These are phyloP conservation scores for Amanita thiersii DNA, from an alignment of 768 basidiomycete genomes.

Conservation along the genomic window DNA sequence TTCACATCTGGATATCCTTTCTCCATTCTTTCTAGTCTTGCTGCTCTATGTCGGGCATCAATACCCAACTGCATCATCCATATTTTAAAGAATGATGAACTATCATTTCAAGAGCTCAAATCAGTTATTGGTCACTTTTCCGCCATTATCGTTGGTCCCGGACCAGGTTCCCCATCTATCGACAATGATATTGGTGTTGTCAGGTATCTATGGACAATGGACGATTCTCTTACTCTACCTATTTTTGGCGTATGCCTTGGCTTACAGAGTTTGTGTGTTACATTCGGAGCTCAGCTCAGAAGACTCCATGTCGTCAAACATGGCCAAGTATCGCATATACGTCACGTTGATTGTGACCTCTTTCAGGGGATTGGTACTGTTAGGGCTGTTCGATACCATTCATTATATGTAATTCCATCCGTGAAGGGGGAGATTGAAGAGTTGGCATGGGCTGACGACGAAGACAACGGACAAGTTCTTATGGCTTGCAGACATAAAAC, in stretches of 20 bases:
- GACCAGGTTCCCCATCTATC: conserved; percentile 69
- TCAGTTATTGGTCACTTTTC: conserved; percentile 54
- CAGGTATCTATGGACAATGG: conserved; percentile 60
- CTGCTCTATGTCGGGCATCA: conserved; percentile 55
- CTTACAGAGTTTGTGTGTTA: conserved; percentile 65
- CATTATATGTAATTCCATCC: conserved; percentile 52
- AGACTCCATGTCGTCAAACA: conserved; percentile 68
- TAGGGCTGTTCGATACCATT: conserved; percentile 73
- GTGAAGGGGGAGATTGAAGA: conserved; percentile 45
- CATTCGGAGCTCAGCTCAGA: conserved; percentile 53
- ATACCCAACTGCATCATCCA: conserved; percentile 55
- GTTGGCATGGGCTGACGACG: conserved; percentile 68
- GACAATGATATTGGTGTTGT: conserved; percentile 61
- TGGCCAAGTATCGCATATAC: conserved; percentile 61
- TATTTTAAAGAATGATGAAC: conserved; percentile 67
- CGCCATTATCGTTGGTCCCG: conserved; percentile 69
- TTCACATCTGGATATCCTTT: not conserved
- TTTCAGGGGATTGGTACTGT: conserved; percentile 50
- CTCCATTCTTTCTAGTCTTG: conserved; percentile 41
- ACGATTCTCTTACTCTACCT: conserved; percentile 45
- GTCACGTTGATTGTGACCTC: conserved; percentile 50
- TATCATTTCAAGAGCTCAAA: conserved; percentile 40
- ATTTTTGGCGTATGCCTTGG: conserved; percentile 83
- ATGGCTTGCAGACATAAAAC: conserved; percentile 65
- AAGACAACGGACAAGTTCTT: conserved; percentile 58